Evolutionary conservation across 2,329 filamentous ascomycete species (phyloP).

Genomic region (Colletotrichum tanaceti): DNA sequence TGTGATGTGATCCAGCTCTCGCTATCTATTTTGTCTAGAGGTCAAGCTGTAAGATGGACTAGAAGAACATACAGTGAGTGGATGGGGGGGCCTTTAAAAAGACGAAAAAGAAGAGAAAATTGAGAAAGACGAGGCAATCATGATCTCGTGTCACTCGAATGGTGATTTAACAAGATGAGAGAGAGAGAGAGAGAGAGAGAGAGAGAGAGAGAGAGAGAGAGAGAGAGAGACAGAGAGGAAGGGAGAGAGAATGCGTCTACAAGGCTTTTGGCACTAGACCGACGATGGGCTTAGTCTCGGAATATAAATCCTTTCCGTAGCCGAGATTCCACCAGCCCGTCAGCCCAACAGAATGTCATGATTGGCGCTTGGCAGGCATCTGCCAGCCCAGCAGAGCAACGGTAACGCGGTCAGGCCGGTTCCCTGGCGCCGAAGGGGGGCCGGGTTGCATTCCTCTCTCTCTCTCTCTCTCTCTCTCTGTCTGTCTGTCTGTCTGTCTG

Average conservation of each 20-base stretch:
- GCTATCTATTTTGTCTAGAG: too few species aligned
- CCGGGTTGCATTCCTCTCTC: neutral
- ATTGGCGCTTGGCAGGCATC: constrained; percentile 4
- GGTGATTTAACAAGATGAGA: too few species aligned
- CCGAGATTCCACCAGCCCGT: neutral
- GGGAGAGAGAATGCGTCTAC: neutral
- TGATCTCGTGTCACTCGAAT: neutral
- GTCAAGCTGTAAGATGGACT: neutral
- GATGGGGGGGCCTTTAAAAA: too few species aligned
- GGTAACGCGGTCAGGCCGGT: neutral
- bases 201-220: too few species aligned
- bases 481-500: too few species aligned
- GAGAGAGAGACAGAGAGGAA: too few species aligned
- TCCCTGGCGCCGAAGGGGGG: neutral
- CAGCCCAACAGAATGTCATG: neutral
- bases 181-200: too few species aligned
- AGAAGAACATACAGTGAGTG: neutral
- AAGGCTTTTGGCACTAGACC: neutral
- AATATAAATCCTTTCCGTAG: constrained; percentile 1
- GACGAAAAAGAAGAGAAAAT: neutral
- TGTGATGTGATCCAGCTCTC: too few species aligned
- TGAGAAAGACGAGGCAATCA: neutral
- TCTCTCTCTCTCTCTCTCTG: too few species aligned
- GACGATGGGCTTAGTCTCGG: neutral
- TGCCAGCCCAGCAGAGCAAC: neutral